Conservation (phyloP, 441 rosid species). For the California macrophylla region DNA sequence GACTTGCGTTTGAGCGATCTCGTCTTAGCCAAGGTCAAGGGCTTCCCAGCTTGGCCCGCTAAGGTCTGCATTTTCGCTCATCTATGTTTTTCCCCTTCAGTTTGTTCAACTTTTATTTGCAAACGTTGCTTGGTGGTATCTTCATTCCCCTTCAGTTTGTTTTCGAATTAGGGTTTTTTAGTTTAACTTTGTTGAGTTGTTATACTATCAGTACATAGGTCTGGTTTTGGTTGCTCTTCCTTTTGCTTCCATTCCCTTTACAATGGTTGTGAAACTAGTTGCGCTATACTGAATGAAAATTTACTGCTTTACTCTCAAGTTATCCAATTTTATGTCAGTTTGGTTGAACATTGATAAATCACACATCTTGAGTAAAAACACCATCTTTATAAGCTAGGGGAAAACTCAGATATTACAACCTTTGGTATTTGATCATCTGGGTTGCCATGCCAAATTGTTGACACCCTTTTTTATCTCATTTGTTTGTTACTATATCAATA, state of each 20-base stretch:
- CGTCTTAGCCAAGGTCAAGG: constrained; percentile 96
- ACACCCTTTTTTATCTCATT: neutral
- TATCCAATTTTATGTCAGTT: neutral
- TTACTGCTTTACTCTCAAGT: neutral
- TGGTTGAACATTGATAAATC: neutral
- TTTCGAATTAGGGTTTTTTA: neutral
- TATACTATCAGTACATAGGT: neutral
- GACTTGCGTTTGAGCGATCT: constrained; percentile 87
- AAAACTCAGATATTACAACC: neutral
- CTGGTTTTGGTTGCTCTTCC: neutral
- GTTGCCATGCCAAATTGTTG: neutral
- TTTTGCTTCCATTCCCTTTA: neutral
- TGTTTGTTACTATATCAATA: neutral
- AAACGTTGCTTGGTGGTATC: neutral
- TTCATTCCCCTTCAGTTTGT: too few relatives aligned
- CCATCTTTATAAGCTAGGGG: neutral
- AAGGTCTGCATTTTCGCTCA: constrained; percentile 37
- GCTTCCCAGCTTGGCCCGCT: constrained; percentile 98
- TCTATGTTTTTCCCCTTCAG: neutral
- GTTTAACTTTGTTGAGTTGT: neutral
- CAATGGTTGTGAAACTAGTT: neutral
- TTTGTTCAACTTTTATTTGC: neutral
- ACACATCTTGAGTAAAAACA: neutral
- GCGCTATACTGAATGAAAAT: neutral
- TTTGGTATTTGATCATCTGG: neutral